Evolutionary conservation across 2,329 filamentous ascomycete species (phyloP).

Genomic region (Metarhizium humberi): DNA sequence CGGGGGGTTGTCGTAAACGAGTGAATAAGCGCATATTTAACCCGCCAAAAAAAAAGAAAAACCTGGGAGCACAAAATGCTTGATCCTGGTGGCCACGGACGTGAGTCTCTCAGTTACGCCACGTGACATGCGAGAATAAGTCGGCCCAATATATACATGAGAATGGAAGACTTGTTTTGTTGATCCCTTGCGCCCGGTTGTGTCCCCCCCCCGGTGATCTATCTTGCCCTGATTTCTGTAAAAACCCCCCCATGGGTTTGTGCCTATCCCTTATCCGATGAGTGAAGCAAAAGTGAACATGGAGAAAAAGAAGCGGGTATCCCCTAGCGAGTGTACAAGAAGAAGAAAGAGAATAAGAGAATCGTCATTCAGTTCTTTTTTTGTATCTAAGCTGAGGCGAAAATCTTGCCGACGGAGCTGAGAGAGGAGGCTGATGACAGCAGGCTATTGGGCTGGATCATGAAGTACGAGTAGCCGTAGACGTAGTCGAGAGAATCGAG

Average conservation of each 20-base stretch:
- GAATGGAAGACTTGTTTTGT: conserved; percentile 9
- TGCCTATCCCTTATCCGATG: background rate
- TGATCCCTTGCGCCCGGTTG: background rate
- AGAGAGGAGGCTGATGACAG: conserved; percentile 29
- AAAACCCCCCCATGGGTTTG: background rate
- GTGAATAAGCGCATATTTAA: background rate
- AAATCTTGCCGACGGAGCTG: conserved; percentile 39
- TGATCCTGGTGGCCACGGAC: background rate
- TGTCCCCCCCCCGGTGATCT: too few species aligned
- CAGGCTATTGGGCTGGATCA: conserved; percentile 32
- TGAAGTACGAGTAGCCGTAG: conserved; percentile 50
- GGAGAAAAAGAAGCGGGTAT: conserved; percentile 12
- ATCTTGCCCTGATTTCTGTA: background rate
- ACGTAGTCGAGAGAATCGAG: conserved; percentile 43
- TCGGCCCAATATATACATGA: conserved; percentile 21
- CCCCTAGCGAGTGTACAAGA: conserved; percentile 29
- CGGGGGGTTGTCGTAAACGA: too few species aligned
- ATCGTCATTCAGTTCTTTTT: background rate
- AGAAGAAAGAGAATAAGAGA: conserved; percentile 14
- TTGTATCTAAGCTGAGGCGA: conserved; percentile 28
- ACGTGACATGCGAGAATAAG: background rate
- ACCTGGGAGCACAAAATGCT: background rate
- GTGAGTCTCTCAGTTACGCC: background rate
- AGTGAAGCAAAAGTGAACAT: conserved; percentile 1
- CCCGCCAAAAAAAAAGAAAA: background rate